Evolutionary conservation across 1,139 yeast genomes (phyloP).

Genomic region (Zhuliangozyma blackwelliae): DNA sequence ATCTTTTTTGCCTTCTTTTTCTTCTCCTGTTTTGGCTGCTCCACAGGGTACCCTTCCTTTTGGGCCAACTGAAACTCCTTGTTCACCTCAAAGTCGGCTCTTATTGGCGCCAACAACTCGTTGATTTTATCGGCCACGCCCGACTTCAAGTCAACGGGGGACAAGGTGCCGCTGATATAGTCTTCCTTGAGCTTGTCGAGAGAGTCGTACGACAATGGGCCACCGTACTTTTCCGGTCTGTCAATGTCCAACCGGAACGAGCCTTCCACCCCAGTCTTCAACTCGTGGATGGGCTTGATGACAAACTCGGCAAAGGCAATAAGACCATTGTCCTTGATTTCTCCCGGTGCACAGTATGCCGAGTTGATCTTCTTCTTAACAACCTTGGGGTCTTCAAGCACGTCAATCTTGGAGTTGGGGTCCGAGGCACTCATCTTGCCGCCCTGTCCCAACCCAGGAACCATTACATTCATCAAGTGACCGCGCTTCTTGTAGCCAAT

Average conservation of each 20-base stretch:
- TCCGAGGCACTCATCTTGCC: conserved; percentile 99
- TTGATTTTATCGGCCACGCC: conserved; percentile 88
- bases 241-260: conserved; percentile 65
- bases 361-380: conserved; percentile 87
- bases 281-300: conserved; percentile 78
- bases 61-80: conserved; percentile 74
- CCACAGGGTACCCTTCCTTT: conserved; percentile 81
- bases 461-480: conserved; percentile 98
- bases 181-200: conserved; percentile 71
- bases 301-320: conserved; percentile 82
- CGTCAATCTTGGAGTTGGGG: conserved; percentile 94
- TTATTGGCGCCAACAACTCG: conserved; percentile 76
- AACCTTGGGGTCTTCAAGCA: conserved; percentile 80
- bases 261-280: conserved; percentile 52
- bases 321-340: conserved; percentile 84
- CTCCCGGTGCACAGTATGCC: conserved; percentile 97
- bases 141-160: conserved; percentile 90
- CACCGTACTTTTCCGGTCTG: conserved; percentile 97
- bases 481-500: conserved; percentile 96
- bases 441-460: conserved; percentile 94
- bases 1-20: conserved; percentile 75
- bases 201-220: conserved; percentile 69
- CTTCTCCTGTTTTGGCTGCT: conserved; percentile 56
- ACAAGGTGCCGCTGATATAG: conserved; percentile 64
- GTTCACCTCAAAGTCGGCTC: conserved; percentile 58